Percentiles rank a stretch among this genome's conserved stretches.
Evolutionary conservation across 306 rosid species (phyloP).

Genomic region (Macrotyloma uniflorum): DNA sequence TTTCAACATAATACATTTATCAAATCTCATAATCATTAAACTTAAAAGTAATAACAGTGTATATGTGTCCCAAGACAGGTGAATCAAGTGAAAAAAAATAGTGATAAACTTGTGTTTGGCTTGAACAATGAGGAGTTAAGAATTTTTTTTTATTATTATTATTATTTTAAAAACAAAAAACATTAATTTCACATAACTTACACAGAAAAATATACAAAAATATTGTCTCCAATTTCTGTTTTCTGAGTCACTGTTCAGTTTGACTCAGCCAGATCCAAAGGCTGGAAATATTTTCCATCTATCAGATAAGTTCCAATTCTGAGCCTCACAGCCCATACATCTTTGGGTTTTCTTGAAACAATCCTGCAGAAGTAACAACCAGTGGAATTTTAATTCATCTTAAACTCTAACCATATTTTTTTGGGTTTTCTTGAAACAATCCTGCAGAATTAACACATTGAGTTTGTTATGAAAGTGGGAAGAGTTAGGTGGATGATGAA

Average conservation of each 20-base stretch:
- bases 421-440: slow-evolving; percentile 86
- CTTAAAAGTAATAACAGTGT: too few relatives aligned
- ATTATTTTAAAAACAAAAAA: neutral
- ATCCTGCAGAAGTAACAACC: slow-evolving; percentile 53
- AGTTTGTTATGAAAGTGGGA: too few relatives aligned
- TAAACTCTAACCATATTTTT: slow-evolving; percentile 93
- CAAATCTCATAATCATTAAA: too few relatives aligned
- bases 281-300: slow-evolving; percentile 85
- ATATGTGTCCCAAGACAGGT: too few relatives aligned
- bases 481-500: neutral
- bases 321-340: slow-evolving; percentile 85
- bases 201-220: neutral
- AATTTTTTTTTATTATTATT: too few relatives aligned
- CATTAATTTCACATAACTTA: neutral
- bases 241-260: slow-evolving; percentile 3
- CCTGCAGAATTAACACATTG: slow-evolving; percentile 52
- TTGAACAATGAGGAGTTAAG: too few relatives aligned
- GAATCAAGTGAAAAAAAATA: too few relatives aligned
- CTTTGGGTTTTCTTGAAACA: slow-evolving; percentile 86
- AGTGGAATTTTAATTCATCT: too few relatives aligned
- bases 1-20: too few relatives aligned
- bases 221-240: neutral
- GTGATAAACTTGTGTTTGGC: too few relatives aligned
- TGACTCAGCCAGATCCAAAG: slow-evolving; percentile 65
- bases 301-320: slow-evolving; percentile 76